Base-by-base conservation (phyloP, 805 yeast species). In the Saccharomycopsis malanga region DNA sequence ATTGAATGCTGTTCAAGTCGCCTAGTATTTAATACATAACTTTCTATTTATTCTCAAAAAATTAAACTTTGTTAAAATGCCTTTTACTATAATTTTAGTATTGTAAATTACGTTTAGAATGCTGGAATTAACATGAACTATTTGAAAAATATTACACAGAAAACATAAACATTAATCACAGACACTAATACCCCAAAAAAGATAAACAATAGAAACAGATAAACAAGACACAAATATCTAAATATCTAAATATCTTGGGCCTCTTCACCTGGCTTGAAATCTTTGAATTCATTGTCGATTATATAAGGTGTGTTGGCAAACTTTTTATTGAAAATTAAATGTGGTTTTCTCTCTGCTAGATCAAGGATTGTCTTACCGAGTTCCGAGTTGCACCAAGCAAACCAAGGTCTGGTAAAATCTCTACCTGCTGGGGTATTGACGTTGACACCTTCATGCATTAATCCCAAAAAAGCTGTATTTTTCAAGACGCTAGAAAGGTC, bases 341-440 rank as follows among this genome's bases (percentile, higher is more conserved):
- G 75, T 0, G 95, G 95, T 58, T 83, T 84, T 44, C 83, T 67
- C 49, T 72, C 65, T 2, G 91, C 88, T 52, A 87, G 65, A 56
- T 86, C 82, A 39, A 87, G 61, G n/a, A 87, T 81, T 0, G 94
- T 82, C 62, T 85, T 85, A 18, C 88, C 96, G 65, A 87, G 86
- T 63, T 88, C 96, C 1, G 94, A 79, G 60, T 87, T 87, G 56
- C 94, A 84, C 96, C 96, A 87, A 4, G 95, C 83, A 67, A 88
- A 88, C 96, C 96, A 87, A 2, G 93, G 76, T 50, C 96, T 68
- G 0, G 95, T 84, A 60, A 63, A 88, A n/a, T 62, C 63, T 7
- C 51, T 47, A 1, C 77, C 79, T 1, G 54, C 49, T 2, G 67
- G 67, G 4, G 72, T 65, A 55, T 80, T 71, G 7, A 87, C 94